A percentile compares a stretch with the other conserved stretches of the same genome.
These are phyloP conservation scores for Echinochloa phyllopogon DNA, from an alignment of 176 grass and related monocot genomes.

Conservation along the genomic window DNA sequence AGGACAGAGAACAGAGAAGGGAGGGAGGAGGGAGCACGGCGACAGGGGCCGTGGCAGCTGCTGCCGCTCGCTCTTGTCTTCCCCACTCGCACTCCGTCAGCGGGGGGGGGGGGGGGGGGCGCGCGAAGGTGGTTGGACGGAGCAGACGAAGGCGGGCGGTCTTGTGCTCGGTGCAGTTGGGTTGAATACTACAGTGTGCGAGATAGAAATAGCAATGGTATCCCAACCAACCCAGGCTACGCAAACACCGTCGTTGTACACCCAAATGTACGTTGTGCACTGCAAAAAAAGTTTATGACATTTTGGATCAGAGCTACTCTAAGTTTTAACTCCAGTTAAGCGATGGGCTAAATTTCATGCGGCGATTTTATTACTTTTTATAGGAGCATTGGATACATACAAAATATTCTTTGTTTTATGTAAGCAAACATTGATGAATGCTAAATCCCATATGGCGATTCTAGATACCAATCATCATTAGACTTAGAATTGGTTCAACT, in stretches of 20 bases:
- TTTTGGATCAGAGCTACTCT: too few species aligned
- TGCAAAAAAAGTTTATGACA: too few species aligned
- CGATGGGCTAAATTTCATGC: too few species aligned
- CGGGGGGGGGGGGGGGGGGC: background rate
- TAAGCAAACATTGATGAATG: too few species aligned
- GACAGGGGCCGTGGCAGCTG: constrained; percentile 4
- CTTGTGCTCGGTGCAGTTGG: background rate
- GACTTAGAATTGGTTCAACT: too few species aligned
- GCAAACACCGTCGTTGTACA: background rate
- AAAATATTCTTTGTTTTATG: too few species aligned
- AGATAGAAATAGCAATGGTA: background rate
- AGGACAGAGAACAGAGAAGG: background rate
- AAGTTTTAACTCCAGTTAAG: too few species aligned
- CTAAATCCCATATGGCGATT: too few species aligned
- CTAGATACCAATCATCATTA: too few species aligned
- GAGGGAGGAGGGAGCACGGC: background rate
- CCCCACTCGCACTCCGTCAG: constrained; percentile 14
- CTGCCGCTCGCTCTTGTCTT: background rate
- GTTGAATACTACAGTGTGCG: background rate
- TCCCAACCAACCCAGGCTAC: background rate
- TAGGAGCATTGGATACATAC: too few species aligned
- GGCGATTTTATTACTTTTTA: too few species aligned
- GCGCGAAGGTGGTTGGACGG: background rate
- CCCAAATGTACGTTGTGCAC: background rate
- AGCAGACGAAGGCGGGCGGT: constrained; percentile 3